Base-by-base conservation (phyloP, 768 basidiomycete genomes). In the Boletus subcaerulescens region DNA sequence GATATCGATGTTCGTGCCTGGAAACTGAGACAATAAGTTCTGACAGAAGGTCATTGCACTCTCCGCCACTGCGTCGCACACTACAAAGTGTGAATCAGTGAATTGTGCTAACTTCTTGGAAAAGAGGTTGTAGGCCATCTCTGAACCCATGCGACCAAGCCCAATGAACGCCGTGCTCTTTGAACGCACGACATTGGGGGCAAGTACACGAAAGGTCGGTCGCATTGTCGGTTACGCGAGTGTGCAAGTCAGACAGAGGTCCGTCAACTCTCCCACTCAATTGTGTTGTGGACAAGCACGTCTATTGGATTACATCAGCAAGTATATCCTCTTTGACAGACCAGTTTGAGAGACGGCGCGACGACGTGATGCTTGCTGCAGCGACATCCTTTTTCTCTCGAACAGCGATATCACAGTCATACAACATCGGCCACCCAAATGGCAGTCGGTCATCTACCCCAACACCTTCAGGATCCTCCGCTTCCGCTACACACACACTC, bases 101-200 rank as follows among this genome's bases (percentile, higher is more conserved):
- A 74, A 70, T 41, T 80, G 73, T n/a, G 78, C 75, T 54, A 83
- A 74, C 58, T 80, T 80, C 69, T 90, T 91, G 0, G 85, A 85
- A 74, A 93, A 91, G 47, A 93, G 80, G 70, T 94, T 94, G 70
- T 77, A 80, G 14, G 84, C 81, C 93, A 94, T 94, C 69, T 91
- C 86, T 42, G 82, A 83, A 40, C 92, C 92, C 92, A 95, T 94
- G 42, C 86, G 80, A 39, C 92, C 92, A 13, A 95, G 81, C 10
- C 93, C 92, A 49, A 95, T 87, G 74, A 95, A 93, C 50, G 83
- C 85, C 33, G 85, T 82, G 67, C 78, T 82, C 50, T 75, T 80
- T 20, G 71, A 64, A 36, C 83, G 80, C 38, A 66, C 47, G 6
- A 66, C 59, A 12, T 67, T 61, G 38, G 70, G 71, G 29, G 74